Conservation (phyloP, 1,284 basidiomycete genomes). For the Apiotrichum mycotoxinovorans region DNA sequence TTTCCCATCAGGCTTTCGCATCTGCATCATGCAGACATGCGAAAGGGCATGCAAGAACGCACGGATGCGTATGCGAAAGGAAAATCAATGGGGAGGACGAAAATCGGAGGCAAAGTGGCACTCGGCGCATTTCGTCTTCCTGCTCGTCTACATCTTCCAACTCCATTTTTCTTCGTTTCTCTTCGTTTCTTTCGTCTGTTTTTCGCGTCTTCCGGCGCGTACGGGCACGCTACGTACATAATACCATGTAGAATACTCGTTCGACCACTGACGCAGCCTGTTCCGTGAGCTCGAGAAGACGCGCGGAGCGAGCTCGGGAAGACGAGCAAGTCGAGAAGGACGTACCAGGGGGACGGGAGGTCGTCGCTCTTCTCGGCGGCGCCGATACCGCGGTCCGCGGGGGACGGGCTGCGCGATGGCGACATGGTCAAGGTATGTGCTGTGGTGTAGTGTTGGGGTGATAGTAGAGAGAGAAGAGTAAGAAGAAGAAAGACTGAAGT, state of each 20-base stretch:
- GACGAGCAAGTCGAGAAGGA: not conserved
- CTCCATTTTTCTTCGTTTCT: no score
- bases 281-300: not conserved
- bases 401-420: no score
- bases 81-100: no score
- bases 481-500: not conserved
- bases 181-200: no score
- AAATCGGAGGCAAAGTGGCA: no score
- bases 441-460: not conserved
- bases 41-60: no score
- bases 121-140: no score
- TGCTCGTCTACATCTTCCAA: no score
- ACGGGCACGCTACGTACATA: conserved; percentile 10
- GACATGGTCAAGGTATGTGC: not conserved
- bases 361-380: conserved; percentile 9
- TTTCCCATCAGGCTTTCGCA: no score
- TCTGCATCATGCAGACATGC: no score
- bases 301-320: not conserved
- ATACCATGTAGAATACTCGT: conserved; percentile 29
- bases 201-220: not conserved
- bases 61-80: no score
- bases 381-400: not conserved
- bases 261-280: conserved; percentile 30
- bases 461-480: not conserved
- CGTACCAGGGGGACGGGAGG: conserved; percentile 15